Base-by-base conservation (phyloP, 805 yeast genomes). In the Dipodascopsis uninucleata region DNA sequence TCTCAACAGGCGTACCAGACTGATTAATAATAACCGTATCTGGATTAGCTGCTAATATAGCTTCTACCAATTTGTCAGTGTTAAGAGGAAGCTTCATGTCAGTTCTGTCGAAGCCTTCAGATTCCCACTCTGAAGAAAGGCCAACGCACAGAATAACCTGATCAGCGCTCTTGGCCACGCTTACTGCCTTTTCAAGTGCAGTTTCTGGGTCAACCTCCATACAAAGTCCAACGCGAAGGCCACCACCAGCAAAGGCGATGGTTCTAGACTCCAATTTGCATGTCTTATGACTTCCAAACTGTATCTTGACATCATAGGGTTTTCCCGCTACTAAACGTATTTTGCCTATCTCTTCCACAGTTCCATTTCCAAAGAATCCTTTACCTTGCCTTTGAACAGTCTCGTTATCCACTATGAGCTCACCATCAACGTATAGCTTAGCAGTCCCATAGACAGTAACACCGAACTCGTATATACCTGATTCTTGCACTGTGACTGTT, bases 1-100 rank as follows among this genome's bases (percentile, higher is more conserved):
- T 60, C 29, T 75, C 70, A 5, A 78, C 79, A 0, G 83, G 82
- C 20, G 81, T 71, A 39, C 83, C 83, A 3, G 77, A 68, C 57
- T 77, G 81, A 53, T n/a, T 71, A 18, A 77, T 77, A 29, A 77
- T 65, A 22, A 74, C 66, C 2, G 72, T 67, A 49, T 76, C 71
- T 22, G 69, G 65, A 54, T 78, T 77, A 18, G 67, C 81, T 25
- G 62, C 63, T 28, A 66, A 45, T 8, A 79, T 69, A 8, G 68
- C 74, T 21, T 56, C 61, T 23, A 78, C 68, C 46, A 79, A 66
- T 35, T 70, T 66, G 42, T 74, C 69, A 22, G 74, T 71, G 35
- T 58, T 52, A 12, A 73, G 71, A 22, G 84, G 84, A 22, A 77
- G 64, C 35, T 70, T 69, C 75, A 79, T 66, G 56, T 67, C 51